Conservation (phyloP, 164 flowering plant species). For the Magnolia officinalis region DNA sequence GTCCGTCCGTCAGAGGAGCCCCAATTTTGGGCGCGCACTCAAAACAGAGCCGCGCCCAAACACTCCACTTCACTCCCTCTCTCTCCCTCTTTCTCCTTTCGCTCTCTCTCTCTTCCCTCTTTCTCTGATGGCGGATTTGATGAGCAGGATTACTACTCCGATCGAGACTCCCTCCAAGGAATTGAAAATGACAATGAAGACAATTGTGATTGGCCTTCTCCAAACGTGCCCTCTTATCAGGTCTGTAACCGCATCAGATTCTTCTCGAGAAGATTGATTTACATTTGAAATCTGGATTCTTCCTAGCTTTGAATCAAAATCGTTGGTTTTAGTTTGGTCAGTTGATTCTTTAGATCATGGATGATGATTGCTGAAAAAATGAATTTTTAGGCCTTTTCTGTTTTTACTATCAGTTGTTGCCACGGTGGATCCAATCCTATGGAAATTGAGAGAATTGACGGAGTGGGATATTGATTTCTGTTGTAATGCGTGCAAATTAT, state of each 20-base stretch:
- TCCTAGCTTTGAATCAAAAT: background rate
- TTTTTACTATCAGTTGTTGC: background rate
- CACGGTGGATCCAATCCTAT: background rate
- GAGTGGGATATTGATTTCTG: background rate
- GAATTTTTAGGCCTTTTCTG: background rate
- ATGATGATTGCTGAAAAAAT: background rate
- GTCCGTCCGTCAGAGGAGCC: too few relatives aligned
- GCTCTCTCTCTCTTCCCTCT: background rate
- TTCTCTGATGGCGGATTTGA: background rate
- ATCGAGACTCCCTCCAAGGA: constrained; percentile 1
- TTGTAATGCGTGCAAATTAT: background rate
- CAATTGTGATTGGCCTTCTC: background rate
- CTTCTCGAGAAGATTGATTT: background rate
- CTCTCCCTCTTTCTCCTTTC: too few relatives aligned
- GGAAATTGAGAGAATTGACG: background rate
- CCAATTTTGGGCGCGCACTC: too few relatives aligned
- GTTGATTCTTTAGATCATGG: background rate
- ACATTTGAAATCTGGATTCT: background rate
- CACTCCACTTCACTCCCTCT: too few relatives aligned
- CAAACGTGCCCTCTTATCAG: background rate
- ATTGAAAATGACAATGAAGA: constrained; percentile 3
- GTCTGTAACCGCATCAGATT: background rate
- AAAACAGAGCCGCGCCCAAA: too few relatives aligned
- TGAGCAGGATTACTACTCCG: constrained; percentile 3
- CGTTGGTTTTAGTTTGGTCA: background rate